Conservation (phyloP, 2,329 filamentous ascomycete genomes). For the Alternaria ethzedia region DNA sequence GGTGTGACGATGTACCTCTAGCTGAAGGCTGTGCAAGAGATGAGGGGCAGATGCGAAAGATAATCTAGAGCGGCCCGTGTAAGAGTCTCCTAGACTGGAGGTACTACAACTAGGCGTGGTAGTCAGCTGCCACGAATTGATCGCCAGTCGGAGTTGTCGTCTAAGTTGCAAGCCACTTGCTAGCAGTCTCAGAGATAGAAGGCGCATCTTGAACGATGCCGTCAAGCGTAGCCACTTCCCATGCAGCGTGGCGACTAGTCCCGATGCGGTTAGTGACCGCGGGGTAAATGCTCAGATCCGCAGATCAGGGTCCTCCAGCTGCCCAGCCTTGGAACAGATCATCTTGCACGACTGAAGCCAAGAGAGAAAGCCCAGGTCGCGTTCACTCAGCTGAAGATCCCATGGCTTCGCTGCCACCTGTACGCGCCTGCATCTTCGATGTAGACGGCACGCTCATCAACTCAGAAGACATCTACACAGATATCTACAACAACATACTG, state of each 20-base stretch:
- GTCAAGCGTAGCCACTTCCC: neutral
- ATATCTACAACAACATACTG: conserved; percentile 31
- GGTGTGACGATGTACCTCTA: neutral
- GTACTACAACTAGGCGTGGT: neutral
- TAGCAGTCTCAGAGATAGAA: neutral
- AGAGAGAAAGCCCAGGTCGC: neutral
- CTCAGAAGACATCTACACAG: conserved; percentile 39
- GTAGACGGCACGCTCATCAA: conserved; percentile 46
- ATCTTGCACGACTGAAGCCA: neutral
- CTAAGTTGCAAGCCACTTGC: neutral
- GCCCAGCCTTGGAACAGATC: neutral
- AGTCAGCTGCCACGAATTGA: neutral
- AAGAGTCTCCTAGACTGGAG: neutral
- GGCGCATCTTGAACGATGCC: neutral
- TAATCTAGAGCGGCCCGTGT: neutral
- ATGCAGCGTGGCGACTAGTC: neutral
- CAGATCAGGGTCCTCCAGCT: neutral
- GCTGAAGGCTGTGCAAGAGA: neutral
- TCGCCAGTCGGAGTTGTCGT: neutral
- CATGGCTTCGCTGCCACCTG: conserved; percentile 16
- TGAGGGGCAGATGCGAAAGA: neutral
- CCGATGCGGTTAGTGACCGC: neutral
- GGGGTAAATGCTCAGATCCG: neutral
- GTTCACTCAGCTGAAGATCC: neutral
- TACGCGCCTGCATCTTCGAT: conserved; percentile 47